Evolutionary conservation across 306 rosid genomes (phyloP), one percentile per base, ranked within the genome.

Genomic region (Ormosia semicastrata): DNA sequence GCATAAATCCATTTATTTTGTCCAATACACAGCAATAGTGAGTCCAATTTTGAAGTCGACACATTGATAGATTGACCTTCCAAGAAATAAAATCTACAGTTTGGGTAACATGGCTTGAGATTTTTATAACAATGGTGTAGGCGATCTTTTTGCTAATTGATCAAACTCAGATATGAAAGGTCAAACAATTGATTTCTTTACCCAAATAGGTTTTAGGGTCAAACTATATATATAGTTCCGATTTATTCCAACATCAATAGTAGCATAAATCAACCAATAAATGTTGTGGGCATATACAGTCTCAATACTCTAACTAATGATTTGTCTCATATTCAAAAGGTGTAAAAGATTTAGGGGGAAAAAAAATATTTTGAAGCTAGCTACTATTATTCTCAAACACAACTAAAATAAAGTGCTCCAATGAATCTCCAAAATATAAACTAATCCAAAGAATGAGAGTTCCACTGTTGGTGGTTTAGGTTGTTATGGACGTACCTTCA

Each of bases 1-100:
- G 33, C 66, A 63, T 70, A 62, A 73, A 53, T 73, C 15, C 30
- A 52, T 66, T 13, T 8, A 5, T 54, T 65, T 75, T 82, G 77
- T 75, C 47, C 39, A 11, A 64, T 73, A 50, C 40, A 52, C 49
- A 40, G 24, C 29, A 53, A 29, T 78, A 66, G 7, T 53, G 65
- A 17, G 46, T 39, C 34, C 62, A 40, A 69, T 44, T 69, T 36
- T 79, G 58, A 79, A 77, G 60, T 79, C 56, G 83, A 1, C 24
- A 79, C 50, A 57, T 57, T 73, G 75, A 81, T 81, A 53, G 49
- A n/a, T 52, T 81, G 74, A 81, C 52, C 37, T 57, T 73, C 57
- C 80, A 81, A 39, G n/a, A 62, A 5, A 40, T 64, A 74, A 76
- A 54, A 73, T 64, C 80, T 37, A 34, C 32, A 14, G 8, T 75